Conservation (phyloP, 2,329 filamentous ascomycete species). For the Aspergillus transmontanensis region DNA sequence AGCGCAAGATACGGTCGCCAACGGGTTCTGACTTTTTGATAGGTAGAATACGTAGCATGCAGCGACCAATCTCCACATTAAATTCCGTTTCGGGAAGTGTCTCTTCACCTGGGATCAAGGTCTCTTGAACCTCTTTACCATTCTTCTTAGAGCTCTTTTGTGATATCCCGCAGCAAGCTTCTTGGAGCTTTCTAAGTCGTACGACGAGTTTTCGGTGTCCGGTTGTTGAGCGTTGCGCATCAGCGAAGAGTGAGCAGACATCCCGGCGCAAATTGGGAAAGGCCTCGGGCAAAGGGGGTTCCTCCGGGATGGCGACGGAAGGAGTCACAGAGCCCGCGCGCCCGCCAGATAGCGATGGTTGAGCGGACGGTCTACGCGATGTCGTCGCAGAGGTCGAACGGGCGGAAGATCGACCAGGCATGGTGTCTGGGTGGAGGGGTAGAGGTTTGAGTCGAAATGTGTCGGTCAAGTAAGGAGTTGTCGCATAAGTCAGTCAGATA, state of each 20-base stretch:
- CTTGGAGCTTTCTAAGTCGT: slow-evolving; percentile 85
- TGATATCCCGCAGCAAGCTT: slow-evolving; percentile 69
- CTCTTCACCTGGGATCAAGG: slow-evolving; percentile 51
- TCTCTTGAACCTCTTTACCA: slow-evolving; percentile 52
- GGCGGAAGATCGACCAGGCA: slow-evolving; percentile 45
- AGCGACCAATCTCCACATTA: slow-evolving; percentile 81
- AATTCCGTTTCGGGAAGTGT: slow-evolving; percentile 85
- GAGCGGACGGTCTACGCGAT: slow-evolving; percentile 49
- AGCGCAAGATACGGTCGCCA: slow-evolving; percentile 82
- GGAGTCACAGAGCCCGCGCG: slow-evolving; percentile 63
- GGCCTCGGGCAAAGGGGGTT: slow-evolving; percentile 49
- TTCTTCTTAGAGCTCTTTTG: slow-evolving; percentile 39
- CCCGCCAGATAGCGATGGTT: slow-evolving; percentile 76
- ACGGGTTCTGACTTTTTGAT: slow-evolving; percentile 91
- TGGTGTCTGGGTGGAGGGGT: slow-evolving; percentile 29
- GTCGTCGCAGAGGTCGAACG: slow-evolving; percentile 39
- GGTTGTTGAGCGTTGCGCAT: slow-evolving; percentile 86
- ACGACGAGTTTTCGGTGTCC: slow-evolving; percentile 89
- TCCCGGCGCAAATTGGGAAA: slow-evolving; percentile 67
- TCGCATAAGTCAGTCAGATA: slow-evolving; percentile 1
- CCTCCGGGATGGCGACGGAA: slow-evolving; percentile 61
- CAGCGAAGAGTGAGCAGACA: slow-evolving; percentile 72
- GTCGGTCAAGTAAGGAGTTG: slow-evolving; percentile 10
- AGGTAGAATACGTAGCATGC: slow-evolving; percentile 76
- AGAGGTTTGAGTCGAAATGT: slow-evolving; percentile 5